These are phyloP conservation scores for Castanospermum australe DNA, from an alignment of 306 rosid genomes.

Conservation along the genomic window DNA sequence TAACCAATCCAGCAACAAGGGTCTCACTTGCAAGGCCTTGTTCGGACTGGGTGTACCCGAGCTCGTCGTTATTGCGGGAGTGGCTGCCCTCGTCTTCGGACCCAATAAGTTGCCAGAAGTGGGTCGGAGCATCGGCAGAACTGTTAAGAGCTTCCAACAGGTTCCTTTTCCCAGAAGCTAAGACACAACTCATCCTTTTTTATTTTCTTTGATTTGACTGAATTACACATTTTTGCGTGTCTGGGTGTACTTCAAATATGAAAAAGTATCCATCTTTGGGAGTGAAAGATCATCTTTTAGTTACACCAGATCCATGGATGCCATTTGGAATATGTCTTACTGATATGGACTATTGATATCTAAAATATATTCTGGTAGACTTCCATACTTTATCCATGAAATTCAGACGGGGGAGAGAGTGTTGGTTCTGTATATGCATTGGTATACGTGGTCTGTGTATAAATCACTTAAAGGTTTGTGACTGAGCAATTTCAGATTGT, in stretches of 20 bases:
- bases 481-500: neutral
- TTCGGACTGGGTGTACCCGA: slow-evolving; percentile 96
- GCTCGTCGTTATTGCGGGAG: slow-evolving; percentile 87
- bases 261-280: neutral
- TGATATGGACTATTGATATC: neutral
- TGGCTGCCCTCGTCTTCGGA: slow-evolving; percentile 89
- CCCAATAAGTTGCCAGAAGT: slow-evolving; percentile 95
- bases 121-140: slow-evolving; percentile 94
- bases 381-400: neutral
- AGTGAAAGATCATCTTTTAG: neutral
- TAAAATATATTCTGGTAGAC: neutral
- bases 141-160: slow-evolving; percentile 97
- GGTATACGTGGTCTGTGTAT: neutral
- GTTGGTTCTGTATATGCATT: neutral
- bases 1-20: slow-evolving; percentile 31
- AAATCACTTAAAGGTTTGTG: neutral
- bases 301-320: neutral
- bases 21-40: slow-evolving; percentile 73
- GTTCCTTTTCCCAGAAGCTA: slow-evolving; percentile 38
- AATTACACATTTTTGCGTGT: neutral
- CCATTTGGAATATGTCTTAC: neutral
- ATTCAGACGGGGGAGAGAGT: neutral
- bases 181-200: neutral
- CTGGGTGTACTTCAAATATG: too few relatives aligned
- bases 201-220: neutral